These are phyloP conservation scores for Seminavis robusta DNA, from an alignment of 108 stramenopile species.

Conservation along the genomic window DNA sequence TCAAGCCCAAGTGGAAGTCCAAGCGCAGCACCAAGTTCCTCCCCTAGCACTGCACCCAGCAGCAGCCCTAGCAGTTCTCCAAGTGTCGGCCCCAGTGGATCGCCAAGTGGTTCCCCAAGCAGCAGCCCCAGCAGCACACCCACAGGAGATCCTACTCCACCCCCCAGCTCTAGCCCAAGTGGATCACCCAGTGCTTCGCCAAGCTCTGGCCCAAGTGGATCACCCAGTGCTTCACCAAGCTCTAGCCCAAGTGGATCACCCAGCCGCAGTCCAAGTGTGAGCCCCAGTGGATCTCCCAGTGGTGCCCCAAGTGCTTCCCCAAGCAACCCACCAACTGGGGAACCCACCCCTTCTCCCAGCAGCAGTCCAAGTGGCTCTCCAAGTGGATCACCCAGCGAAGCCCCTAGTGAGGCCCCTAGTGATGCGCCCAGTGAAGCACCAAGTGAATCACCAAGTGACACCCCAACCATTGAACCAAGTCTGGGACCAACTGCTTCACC, in stretches of 20 bases:
- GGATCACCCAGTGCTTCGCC: too few species aligned
- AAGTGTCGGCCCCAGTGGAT: background rate
- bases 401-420: background rate
- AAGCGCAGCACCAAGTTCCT: background rate
- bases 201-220: too few species aligned
- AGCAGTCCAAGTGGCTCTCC: background rate
- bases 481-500: too few species aligned
- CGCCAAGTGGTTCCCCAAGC: too few species aligned
- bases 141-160: too few species aligned
- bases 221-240: too few species aligned
- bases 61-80: background rate
- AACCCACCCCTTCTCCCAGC: background rate
- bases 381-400: background rate
- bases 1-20: background rate
- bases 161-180: too few species aligned
- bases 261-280: too few species aligned
- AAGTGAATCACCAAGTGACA: background rate
- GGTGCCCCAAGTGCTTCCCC: too few species aligned
- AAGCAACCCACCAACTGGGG: background rate
- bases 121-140: too few species aligned
- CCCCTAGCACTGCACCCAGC: background rate
- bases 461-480: background rate
- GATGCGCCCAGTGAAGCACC: background rate
- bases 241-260: too few species aligned
- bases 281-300: too few species aligned